Percentiles rank a stretch among this genome's conserved stretches.
phyloP scores from a whole-genome alignment of 208 protist species.

The Wallacemonas collosoma region DNA sequence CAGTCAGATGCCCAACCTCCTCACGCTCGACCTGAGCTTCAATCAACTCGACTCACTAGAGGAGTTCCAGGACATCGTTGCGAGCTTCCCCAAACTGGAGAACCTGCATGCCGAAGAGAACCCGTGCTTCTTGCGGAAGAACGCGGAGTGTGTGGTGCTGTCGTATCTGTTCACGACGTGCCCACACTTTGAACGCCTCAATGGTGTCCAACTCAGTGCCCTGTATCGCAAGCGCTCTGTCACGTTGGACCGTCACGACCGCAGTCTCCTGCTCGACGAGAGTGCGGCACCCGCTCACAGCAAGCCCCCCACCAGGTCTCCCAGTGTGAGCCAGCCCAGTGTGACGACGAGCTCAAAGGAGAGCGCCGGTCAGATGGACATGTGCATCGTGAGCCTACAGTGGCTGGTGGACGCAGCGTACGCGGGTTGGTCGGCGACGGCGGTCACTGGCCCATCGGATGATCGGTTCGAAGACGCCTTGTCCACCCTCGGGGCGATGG shows the following conservation, averaged over 20 bases:
- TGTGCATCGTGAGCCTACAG: conserved; percentile 7
- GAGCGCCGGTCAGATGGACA: conserved; percentile 2
- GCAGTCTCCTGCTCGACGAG: conserved; percentile 20
- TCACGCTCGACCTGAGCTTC: conserved; percentile 51
- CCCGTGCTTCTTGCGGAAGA: conserved; percentile 40
- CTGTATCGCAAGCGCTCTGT: conserved; percentile 16
- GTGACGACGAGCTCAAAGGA: background rate
- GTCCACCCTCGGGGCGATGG: background rate
- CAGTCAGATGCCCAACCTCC: conserved; percentile 26
- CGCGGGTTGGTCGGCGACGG: background rate
- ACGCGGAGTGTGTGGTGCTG: conserved; percentile 11
- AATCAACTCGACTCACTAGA: conserved; percentile 48
- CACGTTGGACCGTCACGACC: conserved; percentile 12
- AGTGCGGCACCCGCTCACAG: background rate
- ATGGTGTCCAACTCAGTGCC: conserved; percentile 4
- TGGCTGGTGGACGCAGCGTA: conserved; percentile 26
- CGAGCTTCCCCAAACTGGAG: conserved; percentile 41
- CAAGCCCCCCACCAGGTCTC: background rate
- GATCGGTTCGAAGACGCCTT: conserved; percentile 31
- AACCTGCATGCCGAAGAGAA: conserved; percentile 67
- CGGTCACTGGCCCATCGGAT: conserved; percentile 12
- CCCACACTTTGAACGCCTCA: conserved; percentile 16
- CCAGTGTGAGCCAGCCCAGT: background rate
- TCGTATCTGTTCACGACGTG: conserved; percentile 24
- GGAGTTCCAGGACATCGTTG: conserved; percentile 39